A percentile compares a stretch with the other conserved stretches of the same genome.
Evolutionary conservation across 1,284 basidiomycete species (phyloP).

Genomic region (Heterobasidion parviporum): DNA sequence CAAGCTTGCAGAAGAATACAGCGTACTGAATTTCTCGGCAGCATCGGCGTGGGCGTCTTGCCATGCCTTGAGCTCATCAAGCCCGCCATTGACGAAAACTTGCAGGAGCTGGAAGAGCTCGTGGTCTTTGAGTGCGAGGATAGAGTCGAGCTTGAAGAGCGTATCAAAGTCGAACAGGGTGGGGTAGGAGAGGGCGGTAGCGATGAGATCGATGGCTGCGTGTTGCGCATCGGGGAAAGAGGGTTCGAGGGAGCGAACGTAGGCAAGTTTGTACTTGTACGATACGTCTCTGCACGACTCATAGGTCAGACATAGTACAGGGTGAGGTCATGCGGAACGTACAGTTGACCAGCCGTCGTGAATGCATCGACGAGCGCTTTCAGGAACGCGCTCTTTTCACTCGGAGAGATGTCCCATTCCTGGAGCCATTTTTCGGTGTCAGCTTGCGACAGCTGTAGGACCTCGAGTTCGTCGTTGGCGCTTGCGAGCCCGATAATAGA

Average conservation of each 20-base stretch:
- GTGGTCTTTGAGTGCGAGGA: constrained; percentile 57
- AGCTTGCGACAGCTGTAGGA: constrained; percentile 53
- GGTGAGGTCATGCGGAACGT: constrained; percentile 19
- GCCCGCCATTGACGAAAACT: constrained; percentile 63
- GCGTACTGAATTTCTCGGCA: constrained; percentile 57
- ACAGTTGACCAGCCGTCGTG: constrained; percentile 50
- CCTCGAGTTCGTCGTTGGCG: constrained; percentile 61
- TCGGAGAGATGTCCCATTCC: constrained; percentile 67
- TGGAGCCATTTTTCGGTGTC: constrained; percentile 69
- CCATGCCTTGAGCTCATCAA: constrained; percentile 64
- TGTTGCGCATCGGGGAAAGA: constrained; percentile 39
- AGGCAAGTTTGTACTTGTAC: constrained; percentile 57
- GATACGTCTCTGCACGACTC: constrained; percentile 37
- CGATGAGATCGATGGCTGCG: constrained; percentile 57
- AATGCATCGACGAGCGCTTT: constrained; percentile 60
- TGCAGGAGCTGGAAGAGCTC: constrained; percentile 63
- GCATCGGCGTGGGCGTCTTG: constrained; percentile 39
- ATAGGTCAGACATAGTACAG: neutral
- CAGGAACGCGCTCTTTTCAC: constrained; percentile 67
- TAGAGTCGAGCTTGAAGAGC: constrained; percentile 69
- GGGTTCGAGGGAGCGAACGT: constrained; percentile 50
- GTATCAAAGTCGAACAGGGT: constrained; percentile 75
- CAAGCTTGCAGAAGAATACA: neutral
- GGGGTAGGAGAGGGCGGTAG: constrained; percentile 62
- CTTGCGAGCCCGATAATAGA: constrained; percentile 61